Evolutionary conservation across 352 stramenopile genomes (phyloP).

Genomic region (Globisporangium mamillatum): DNA sequence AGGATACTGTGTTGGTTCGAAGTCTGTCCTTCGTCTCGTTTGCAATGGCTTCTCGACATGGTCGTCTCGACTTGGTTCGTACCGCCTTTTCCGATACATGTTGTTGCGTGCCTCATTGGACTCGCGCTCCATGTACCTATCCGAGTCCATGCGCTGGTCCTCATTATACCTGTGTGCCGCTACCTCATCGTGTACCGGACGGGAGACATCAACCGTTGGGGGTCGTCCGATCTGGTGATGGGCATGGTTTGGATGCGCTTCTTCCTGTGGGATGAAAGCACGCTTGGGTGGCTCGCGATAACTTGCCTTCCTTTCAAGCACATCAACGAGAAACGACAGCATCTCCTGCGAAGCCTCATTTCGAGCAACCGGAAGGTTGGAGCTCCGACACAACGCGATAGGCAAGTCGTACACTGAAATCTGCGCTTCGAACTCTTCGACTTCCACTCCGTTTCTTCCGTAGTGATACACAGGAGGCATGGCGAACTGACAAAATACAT

Average conservation of each 20-base stretch:
- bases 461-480: slow-evolving; percentile 6
- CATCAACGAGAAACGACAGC: slow-evolving; percentile 39
- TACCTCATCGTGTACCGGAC: background rate
- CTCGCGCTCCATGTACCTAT: slow-evolving; percentile 3
- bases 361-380: slow-evolving; percentile 27
- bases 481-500: slow-evolving; percentile 12
- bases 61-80: slow-evolving; percentile 17
- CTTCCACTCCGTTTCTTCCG: slow-evolving; percentile 13
- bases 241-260: background rate
- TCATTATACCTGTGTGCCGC: background rate
- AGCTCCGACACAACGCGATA: slow-evolving; percentile 27
- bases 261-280: background rate
- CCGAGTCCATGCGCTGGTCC: slow-evolving; percentile 4
- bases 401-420: slow-evolving; percentile 38
- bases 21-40: slow-evolving; percentile 3
- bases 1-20: background rate
- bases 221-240: background rate
- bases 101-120: background rate
- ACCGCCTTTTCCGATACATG: slow-evolving; percentile 16
- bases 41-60: slow-evolving; percentile 2
- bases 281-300: background rate
- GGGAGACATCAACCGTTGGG: background rate
- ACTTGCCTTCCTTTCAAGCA: slow-evolving; percentile 28
- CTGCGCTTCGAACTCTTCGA: slow-evolving; percentile 32
- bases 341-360: slow-evolving; percentile 39